Percentiles rank a stretch among this genome's conserved stretches.
These are phyloP conservation scores for Clathrus columnatus DNA, from an alignment of 768 basidiomycete genomes.

Conservation along the genomic window DNA sequence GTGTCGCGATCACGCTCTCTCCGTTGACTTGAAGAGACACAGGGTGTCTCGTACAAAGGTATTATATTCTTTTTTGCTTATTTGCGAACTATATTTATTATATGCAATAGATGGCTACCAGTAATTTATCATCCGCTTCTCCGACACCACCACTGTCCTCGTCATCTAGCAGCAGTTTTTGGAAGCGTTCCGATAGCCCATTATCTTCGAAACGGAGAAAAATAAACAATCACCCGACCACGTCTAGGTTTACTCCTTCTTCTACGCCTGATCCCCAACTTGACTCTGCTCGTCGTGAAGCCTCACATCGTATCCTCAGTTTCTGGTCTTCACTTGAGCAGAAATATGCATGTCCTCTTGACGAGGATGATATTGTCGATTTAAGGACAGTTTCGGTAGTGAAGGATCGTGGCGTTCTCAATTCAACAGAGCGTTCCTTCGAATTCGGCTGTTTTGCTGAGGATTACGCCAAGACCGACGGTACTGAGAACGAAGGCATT, in stretches of 20 bases:
- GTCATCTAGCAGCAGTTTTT: background rate
- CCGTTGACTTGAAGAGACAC: background rate
- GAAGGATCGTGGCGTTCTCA: conserved; percentile 62
- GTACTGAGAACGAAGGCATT: conserved; percentile 12
- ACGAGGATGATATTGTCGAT: conserved; percentile 77
- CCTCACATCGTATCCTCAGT: conserved; percentile 46
- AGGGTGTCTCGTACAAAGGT: background rate
- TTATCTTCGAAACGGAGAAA: conserved; percentile 1
- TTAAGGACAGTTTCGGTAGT: conserved; percentile 51
- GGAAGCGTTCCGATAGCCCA: background rate
- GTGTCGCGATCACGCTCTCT: background rate
- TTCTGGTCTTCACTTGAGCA: conserved; percentile 63
- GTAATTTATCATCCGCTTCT: background rate
- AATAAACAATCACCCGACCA: background rate
- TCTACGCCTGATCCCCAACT: conserved; percentile 23
- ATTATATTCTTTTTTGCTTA: background rate
- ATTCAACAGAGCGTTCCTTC: conserved; percentile 30
- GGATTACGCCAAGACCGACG: conserved; percentile 15
- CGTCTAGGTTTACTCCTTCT: background rate
- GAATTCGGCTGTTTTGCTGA: conserved; percentile 46
- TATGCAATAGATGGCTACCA: background rate
- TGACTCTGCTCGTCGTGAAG: conserved; percentile 47
- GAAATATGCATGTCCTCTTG: conserved; percentile 54
- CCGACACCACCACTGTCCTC: background rate
- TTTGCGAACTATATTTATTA: background rate